phyloP scores from a whole-genome alignment of 306 rosid genomes.

The Trichosanthes truncata region DNA sequence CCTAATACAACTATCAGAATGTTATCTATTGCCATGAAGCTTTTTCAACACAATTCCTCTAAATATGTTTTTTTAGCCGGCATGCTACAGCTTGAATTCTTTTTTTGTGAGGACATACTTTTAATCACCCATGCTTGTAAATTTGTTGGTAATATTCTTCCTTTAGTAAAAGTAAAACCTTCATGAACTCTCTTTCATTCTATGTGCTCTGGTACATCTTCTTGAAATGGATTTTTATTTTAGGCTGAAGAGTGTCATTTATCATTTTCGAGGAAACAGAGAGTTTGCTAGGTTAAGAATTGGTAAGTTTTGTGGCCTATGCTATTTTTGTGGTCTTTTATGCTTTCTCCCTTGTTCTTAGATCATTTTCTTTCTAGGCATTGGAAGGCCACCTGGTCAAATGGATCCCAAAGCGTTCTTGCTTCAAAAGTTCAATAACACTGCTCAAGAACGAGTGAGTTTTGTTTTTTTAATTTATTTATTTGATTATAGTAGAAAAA shows the following conservation, averaged over 20 bases:
- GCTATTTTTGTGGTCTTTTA: not conserved
- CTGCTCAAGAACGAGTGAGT: conserved; percentile 75
- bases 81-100: not conserved
- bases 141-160: not conserved
- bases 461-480: too few species aligned
- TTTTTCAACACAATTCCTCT: not conserved
- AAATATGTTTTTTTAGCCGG: not conserved
- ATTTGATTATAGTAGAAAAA: not conserved
- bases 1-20: not conserved
- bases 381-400: conserved; percentile 91
- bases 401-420: conserved; percentile 98
- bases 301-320: conserved; percentile 39
- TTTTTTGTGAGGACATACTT: not conserved
- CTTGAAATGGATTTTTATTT: conserved; percentile 9
- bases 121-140: not conserved
- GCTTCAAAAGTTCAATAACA: conserved; percentile 72
- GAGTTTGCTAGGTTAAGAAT: conserved; percentile 80
- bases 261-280: conserved; percentile 65
- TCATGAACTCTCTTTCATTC: not conserved
- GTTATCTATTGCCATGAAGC: not conserved
- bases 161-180: not conserved
- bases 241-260: conserved; percentile 80
- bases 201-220: not conserved
- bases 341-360: not conserved
- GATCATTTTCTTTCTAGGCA: conserved; percentile 35